Conservation (phyloP, 306 rosid species). For the Prunus mira region DNA sequence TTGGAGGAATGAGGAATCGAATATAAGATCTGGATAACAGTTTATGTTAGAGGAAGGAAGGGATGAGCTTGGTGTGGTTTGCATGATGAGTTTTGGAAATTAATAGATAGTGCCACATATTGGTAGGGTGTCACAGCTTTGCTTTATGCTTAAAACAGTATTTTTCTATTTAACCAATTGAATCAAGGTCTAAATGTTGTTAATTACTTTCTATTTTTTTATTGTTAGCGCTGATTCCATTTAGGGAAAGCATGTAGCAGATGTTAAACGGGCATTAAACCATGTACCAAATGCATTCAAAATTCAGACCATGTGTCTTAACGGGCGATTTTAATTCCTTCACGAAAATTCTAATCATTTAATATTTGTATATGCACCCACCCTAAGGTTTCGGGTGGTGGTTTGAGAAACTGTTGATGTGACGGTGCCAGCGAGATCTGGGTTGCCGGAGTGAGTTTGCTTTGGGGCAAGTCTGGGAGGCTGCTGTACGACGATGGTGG, state of each 20-base stretch:
- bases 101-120: neutral
- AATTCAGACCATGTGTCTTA: neutral
- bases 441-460: too few species aligned
- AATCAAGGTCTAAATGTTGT: neutral
- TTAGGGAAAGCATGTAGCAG: neutral
- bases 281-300: neutral
- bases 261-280: neutral
- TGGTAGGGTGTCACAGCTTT: neutral
- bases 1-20: too few species aligned
- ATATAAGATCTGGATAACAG: too few species aligned
- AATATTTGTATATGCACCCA: too few species aligned
- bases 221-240: conserved; percentile 9
- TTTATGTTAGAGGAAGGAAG: too few species aligned
- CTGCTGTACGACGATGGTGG: too few species aligned
- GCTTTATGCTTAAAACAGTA: neutral
- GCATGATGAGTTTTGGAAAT: neutral
- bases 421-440: too few species aligned
- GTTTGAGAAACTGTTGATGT: too few species aligned
- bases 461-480: too few species aligned
- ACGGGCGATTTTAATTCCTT: too few species aligned
- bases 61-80: neutral
- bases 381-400: too few species aligned
- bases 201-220: neutral
- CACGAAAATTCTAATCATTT: too few species aligned
- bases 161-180: neutral